These are phyloP conservation scores for Agarophyton chilense DNA, from an alignment of 23 red algal species.

Conservation along the genomic window DNA sequence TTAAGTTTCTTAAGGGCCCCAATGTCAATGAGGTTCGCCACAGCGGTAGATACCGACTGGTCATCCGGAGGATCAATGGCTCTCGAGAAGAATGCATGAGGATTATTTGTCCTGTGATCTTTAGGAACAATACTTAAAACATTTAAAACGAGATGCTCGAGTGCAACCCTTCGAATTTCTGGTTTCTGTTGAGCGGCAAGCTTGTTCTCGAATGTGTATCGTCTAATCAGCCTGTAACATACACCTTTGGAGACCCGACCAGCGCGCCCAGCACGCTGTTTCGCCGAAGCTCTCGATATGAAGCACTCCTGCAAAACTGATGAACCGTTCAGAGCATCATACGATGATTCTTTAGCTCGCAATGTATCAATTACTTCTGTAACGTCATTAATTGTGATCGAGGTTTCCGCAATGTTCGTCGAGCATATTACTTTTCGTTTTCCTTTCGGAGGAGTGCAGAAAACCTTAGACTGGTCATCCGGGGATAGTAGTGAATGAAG, in stretches of 20 bases:
- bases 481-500: slow-evolving; percentile 87
- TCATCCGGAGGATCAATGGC: slow-evolving; percentile 75
- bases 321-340: slow-evolving; percentile 62
- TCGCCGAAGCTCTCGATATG: slow-evolving; percentile 85
- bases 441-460: slow-evolving; percentile 58
- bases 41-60: slow-evolving; percentile 40
- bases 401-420: slow-evolving; percentile 97
- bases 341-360: slow-evolving; percentile 73
- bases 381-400: slow-evolving; percentile 93
- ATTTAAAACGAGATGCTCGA: slow-evolving; percentile 78
- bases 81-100: slow-evolving; percentile 54
- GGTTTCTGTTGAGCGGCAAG: slow-evolving; percentile 60
- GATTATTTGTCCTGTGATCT: slow-evolving; percentile 6
- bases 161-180: slow-evolving; percentile 70
- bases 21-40: slow-evolving; percentile 56
- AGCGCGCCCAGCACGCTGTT: slow-evolving; percentile 93
- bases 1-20: slow-evolving; percentile 55
- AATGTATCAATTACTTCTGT: slow-evolving; percentile 92
- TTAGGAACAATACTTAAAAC: slow-evolving; percentile 65
- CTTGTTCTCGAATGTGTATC: slow-evolving; percentile 66
- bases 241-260: slow-evolving; percentile 83
- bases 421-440: slow-evolving; percentile 93
- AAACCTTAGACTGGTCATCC: slow-evolving; percentile 73
- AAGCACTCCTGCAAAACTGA: slow-evolving; percentile 77
- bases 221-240: slow-evolving; percentile 77